Base-by-base conservation (phyloP, 768 basidiomycete genomes). In the Podaxis sp. region DNA sequence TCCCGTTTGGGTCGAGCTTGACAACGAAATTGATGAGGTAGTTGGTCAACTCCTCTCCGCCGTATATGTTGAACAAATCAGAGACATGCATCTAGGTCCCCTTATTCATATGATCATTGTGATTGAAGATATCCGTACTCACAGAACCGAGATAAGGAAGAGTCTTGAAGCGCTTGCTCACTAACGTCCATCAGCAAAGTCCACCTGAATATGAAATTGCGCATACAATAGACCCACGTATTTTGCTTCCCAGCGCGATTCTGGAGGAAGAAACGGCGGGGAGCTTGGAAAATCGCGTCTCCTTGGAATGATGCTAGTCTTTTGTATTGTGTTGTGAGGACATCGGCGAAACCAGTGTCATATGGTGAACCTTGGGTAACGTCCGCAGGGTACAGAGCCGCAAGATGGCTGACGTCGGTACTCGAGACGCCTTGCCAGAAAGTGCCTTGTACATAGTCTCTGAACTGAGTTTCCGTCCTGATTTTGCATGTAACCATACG, bases 231-330 rank as follows among this genome's bases (percentile, higher is more conserved):
- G 0, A 74, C 68, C 80, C 82, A 84, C 1, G 74, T 75, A 4
- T 75, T 74, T 66, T 81, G 79, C 60, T 76, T 76, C 0, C 74
- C 75, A 0, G 80, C 74, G 4, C 66, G 68, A 15, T 74, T 63
- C 50, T 81, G 68, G 28, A 86, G 67, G 65, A 87, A 80, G 66
- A 80, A 79, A 15, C 82, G 73, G 22, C 84, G 75, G 15, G 84
- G 83, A 0, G 76, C 83, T 36, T 84, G 81, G 70, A 85, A 85
- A 1, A 78, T 74, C 7, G 68, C 70, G 55, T 87, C 85, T 0
- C 84, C 84, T 56, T 76, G 76, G 59, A 86, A 72, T 0, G 84
- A 76, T 1, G 84, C 79, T 5, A 84, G 58, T 4, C 83, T 73
- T 68, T 86, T 86, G 71, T 76, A 85, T 61, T 86, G 77, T 0